Evolutionary conservation across 2,329 filamentous ascomycete genomes (phyloP).

Genomic region (Aspergillus tubingensis): DNA sequence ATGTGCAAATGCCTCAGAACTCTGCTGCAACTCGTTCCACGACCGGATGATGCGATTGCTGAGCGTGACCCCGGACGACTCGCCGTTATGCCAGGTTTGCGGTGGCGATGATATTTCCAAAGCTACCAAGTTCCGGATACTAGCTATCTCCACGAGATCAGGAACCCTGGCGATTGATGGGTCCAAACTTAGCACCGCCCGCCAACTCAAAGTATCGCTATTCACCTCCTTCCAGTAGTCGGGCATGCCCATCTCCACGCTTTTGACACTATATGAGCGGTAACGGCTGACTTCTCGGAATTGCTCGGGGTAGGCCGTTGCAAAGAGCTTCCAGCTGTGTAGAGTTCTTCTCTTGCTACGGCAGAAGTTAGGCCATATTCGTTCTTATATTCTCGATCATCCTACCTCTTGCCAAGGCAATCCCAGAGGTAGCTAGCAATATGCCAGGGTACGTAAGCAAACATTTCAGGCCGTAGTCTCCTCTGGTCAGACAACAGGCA

Average conservation of each 20-base stretch:
- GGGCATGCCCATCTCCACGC: conserved; percentile 32
- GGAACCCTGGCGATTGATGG: conserved; percentile 31
- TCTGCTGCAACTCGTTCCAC: conserved; percentile 43
- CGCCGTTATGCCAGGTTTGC: conserved; percentile 14
- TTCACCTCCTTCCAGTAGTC: conserved; percentile 41
- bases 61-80: conserved; percentile 25
- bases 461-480: conserved; percentile 35
- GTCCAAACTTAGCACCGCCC: conserved; percentile 37
- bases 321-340: conserved; percentile 48
- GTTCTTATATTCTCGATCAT: not conserved
- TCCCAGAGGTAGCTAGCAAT: conserved; percentile 45
- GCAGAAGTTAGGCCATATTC: not conserved
- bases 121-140: conserved; percentile 43
- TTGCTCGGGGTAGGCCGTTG: conserved; percentile 38
- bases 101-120: conserved; percentile 37
- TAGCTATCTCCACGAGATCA: conserved; percentile 42
- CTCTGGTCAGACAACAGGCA: conserved; percentile 40
- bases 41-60: conserved; percentile 44
- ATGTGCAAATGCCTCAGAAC: conserved; percentile 37
- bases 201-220: conserved; percentile 36
- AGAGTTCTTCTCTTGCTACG: conserved; percentile 41
- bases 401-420: conserved; percentile 38
- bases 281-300: conserved; percentile 33
- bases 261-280: conserved; percentile 34
- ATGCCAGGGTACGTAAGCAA: conserved; percentile 42